phyloP scores from a whole-genome alignment of 2,329 filamentous ascomycete species.

The Chrysoporthe cubensis region DNA sequence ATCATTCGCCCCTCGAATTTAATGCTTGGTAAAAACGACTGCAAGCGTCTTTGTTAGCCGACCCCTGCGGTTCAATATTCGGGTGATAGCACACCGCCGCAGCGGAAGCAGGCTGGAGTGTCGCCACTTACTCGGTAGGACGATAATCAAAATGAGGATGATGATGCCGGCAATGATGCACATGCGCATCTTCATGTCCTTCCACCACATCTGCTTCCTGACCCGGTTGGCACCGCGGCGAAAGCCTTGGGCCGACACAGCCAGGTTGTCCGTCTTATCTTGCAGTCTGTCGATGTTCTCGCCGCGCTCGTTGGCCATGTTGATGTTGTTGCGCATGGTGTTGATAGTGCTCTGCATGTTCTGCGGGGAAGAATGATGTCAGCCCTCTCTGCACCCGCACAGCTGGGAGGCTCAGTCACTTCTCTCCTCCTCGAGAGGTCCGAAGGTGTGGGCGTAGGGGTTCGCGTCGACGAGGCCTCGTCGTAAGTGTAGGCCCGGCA shows the following conservation, averaged over 20 bases:
- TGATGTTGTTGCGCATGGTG: slow-evolving; percentile 97
- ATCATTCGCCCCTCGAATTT: slow-evolving; percentile 4
- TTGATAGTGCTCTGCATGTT: slow-evolving; percentile 97
- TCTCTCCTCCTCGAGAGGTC: slow-evolving; percentile 5
- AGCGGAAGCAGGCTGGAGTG: too few relatives aligned
- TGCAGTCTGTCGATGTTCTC: slow-evolving; percentile 85
- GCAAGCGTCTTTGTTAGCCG: not conserved
- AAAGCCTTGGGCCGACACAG: slow-evolving; percentile 91
- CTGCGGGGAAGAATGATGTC: slow-evolving; percentile 50
- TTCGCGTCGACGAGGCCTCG: not conserved
- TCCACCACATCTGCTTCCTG: slow-evolving; percentile 99
- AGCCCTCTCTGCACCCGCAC: slow-evolving; percentile 7
- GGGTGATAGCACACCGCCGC: not conserved
- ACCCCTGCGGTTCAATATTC: not conserved
- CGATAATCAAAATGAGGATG: slow-evolving; percentile 89
- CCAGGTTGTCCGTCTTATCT: slow-evolving; percentile 94
- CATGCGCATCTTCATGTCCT: slow-evolving; percentile 99
- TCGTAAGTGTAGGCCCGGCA: not conserved
- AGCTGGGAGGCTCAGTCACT: not conserved
- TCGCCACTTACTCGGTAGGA: slow-evolving; percentile 79
- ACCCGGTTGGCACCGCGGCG: slow-evolving; percentile 95
- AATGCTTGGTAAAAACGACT: slow-evolving; percentile 31
- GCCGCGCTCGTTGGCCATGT: slow-evolving; percentile 93
- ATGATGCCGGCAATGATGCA: slow-evolving; percentile 91
- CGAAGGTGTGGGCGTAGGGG: not conserved